Evolutionary conservation across 163 green algal genomes (phyloP).

Genomic region (Scenedesmus sp.): DNA sequence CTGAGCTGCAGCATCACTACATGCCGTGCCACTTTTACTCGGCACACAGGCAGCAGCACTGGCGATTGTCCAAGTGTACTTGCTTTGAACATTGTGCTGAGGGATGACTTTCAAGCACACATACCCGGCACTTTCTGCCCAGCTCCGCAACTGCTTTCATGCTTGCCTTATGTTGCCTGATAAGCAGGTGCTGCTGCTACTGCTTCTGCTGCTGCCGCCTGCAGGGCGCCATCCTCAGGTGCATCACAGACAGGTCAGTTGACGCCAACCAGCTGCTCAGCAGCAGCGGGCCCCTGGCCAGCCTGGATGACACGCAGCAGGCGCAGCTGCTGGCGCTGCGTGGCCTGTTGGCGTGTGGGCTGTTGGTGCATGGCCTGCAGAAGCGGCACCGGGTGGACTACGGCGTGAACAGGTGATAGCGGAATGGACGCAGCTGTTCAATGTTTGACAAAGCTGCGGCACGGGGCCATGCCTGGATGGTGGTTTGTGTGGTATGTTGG

Average conservation of each 20-base stretch:
- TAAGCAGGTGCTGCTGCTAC: slow-evolving; percentile 4
- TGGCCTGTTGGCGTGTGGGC: slow-evolving; percentile 65
- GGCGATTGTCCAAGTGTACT: too few species aligned
- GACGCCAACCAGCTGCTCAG: too few species aligned
- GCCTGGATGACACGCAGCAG: slow-evolving; percentile 47
- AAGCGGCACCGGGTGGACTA: slow-evolving; percentile 69
- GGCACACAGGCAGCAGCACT: too few species aligned
- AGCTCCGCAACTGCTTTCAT: background rate
- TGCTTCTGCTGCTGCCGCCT: background rate
- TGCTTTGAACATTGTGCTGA: too few species aligned
- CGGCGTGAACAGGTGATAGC: slow-evolving; percentile 60
- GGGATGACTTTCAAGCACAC: too few species aligned
- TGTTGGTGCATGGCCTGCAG: slow-evolving; percentile 69
- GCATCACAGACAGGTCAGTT: slow-evolving; percentile 15
- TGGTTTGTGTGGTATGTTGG: too few species aligned
- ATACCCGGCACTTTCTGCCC: too few species aligned
- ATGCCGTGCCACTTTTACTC: too few species aligned
- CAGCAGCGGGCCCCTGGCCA: background rate
- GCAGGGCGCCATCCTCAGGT: slow-evolving; percentile 31
- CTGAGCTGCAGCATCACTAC: too few species aligned
- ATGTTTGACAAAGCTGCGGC: background rate
- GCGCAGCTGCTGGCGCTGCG: slow-evolving; percentile 65
- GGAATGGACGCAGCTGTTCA: background rate
- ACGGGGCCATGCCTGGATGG: too few species aligned
- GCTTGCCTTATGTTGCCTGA: background rate